Base-by-base conservation (phyloP, 176 grass and related monocot genomes). In the Carex scoparia region DNA sequence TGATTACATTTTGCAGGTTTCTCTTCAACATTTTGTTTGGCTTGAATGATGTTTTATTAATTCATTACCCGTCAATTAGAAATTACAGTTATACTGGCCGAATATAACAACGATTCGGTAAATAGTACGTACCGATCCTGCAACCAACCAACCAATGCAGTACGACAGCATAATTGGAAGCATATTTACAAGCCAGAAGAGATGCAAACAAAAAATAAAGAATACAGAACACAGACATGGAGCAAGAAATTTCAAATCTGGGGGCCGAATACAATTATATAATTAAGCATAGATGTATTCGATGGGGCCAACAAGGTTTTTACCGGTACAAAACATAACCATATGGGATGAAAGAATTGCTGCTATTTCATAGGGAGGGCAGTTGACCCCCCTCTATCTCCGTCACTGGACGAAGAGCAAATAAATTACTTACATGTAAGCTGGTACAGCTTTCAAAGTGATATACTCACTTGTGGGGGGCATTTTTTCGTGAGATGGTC, bases 401-500 rank as follows among this genome's bases (percentile, higher is more conserved):
- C 46, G 46, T 49, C 46, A 49, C 46, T 49, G 46, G 46, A 49
- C 46, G 9, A 49, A 28, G 19, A 77, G 12, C 49, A 19, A 32
- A 54, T 6, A 77, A 32, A 57, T 32, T 44, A 19, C 14, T 78
- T 78, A 5, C 14, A 79, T 37, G 27, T 56, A 79, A 79, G 27
- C 54, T 57, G 6, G 14, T 28, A 56, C 6, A 56, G 74, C 53
- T 79, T 16, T 79, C 9, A 35, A 55, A 4, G 53, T 7, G 23
- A 57, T 61, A 64, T 53, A 86, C 92, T 94, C 82, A 98, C 95
- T 84, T 98, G 92, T 85, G 93, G 93, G 82, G 95, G 95, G 30
- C 89, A 94, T 85, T 94, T 98, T 84, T 94, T 98, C 0, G 92
- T 91, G n/a, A 98, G 91, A 93, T 98, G 93, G 46, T 91, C 91